Evolutionary conservation across 1,139 yeast species (phyloP).

Genomic region (Pichia sp.): DNA sequence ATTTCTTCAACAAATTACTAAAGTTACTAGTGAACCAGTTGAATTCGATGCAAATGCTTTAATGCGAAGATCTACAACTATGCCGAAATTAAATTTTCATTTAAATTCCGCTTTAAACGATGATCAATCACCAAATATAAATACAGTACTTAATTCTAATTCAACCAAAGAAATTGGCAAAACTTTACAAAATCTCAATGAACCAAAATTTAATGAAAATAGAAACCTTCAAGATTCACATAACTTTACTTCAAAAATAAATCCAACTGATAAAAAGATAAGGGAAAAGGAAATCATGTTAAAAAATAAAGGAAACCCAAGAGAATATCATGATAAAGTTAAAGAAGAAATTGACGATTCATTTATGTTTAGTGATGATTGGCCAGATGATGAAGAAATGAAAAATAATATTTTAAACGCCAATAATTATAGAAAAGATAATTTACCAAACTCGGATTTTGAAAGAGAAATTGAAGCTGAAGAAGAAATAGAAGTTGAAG

Average conservation of each 20-base stretch:
- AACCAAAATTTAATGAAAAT: too few relatives aligned
- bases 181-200: too few relatives aligned
- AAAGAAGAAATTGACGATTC: slow-evolving; percentile 45
- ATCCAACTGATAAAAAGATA: background rate
- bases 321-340: background rate
- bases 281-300: slow-evolving; percentile 6
- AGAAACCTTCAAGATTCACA: too few relatives aligned
- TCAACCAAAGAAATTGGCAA: too few relatives aligned
- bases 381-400: slow-evolving; percentile 32
- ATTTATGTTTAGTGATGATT: slow-evolving; percentile 60
- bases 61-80: slow-evolving; percentile 30
- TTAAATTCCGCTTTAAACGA: too few relatives aligned
- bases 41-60: slow-evolving; percentile 45
- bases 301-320: background rate
- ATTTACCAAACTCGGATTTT: slow-evolving; percentile 13
- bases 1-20: slow-evolving; percentile 50
- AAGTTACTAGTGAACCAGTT: slow-evolving; percentile 42
- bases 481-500: background rate
- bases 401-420: slow-evolving; percentile 1
- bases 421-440: slow-evolving; percentile 6
- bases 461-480: background rate
- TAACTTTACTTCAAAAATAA: background rate
- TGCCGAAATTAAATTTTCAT: slow-evolving; percentile 18
- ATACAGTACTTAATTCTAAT: too few relatives aligned
- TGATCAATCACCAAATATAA: too few relatives aligned